Evolutionary conservation across 495 filamentous ascomycete species (phyloP), one percentile per base, ranked within the genome.

Genomic region (Penicillium mononematosum): DNA sequence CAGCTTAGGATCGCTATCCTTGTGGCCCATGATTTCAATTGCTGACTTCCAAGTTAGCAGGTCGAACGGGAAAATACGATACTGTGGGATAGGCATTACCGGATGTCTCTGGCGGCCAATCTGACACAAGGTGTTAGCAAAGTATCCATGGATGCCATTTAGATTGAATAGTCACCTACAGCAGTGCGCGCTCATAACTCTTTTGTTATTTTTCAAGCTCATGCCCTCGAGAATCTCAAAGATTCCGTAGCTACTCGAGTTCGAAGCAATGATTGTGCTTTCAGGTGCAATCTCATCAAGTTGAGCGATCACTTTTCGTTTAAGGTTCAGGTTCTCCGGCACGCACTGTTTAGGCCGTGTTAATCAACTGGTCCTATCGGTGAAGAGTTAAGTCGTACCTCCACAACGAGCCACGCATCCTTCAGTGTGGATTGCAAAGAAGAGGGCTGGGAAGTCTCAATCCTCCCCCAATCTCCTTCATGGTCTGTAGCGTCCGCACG

Each of bases 31-130:
- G 17, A 76, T 67, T 51, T 76, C 73, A 50, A 76, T 70, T 1
- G 69, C 73, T 73, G 34, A 25, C 25, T 4, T 29, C 11, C 14
- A 12, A 17, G 34, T 52, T 39, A 52, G 49, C 7, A 6, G 3
- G 5, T 38, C 3, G 19, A 50, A 25, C 11, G 2, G 16, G 29
- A 27, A 29, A 6, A 10, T 8, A 22, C 22, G 4, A 39, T 11
- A 5, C 11, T 10, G 2, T 27, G 20, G 6, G 17, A 42, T 9
- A 41, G 5, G n/a, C 11, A 19, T 27, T 60, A 72, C 70, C 70
- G 58, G 63, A 56, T 49, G 70, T 76, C 54, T 76, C 71, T 27
- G 73, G 73, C 25, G 73, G 73, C 71, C 71, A 74, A 42, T 73
- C 73, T 76, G 42, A 22, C 24, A n/a, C 11, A 16, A 1, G 3